Evolutionary conservation across 78 protist species (phyloP).

Genomic region (Corallochytrium limacisporum): DNA sequence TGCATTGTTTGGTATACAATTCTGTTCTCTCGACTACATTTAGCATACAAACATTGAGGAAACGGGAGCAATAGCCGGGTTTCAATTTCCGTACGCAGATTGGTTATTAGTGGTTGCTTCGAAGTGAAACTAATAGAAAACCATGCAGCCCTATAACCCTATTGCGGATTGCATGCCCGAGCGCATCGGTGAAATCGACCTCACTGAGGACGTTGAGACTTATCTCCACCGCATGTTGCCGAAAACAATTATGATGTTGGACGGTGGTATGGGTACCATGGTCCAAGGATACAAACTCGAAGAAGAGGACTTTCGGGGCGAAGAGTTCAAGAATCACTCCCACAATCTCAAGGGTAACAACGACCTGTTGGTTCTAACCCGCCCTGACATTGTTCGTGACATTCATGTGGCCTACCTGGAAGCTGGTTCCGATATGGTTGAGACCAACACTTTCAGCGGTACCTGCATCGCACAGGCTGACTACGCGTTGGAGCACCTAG

Average conservation of each 20-base stretch:
- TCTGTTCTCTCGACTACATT: too few relatives aligned
- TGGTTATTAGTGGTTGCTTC: too few relatives aligned
- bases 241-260: slow-evolving; percentile 43
- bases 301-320: slow-evolving; percentile 70
- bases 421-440: slow-evolving; percentile 96
- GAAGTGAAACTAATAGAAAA: too few relatives aligned
- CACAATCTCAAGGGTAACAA: slow-evolving; percentile 90
- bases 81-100: too few relatives aligned
- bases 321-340: slow-evolving; percentile 62
- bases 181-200: too few relatives aligned
- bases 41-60: too few relatives aligned
- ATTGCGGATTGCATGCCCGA: too few relatives aligned
- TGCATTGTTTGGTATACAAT: too few relatives aligned
- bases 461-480: slow-evolving; percentile 85
- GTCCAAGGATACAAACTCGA: slow-evolving; percentile 67
- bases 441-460: slow-evolving; percentile 92
- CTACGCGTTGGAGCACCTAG: slow-evolving; percentile 65
- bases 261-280: slow-evolving; percentile 98
- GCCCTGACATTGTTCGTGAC: slow-evolving; percentile 69
- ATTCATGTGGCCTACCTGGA: slow-evolving; percentile 73
- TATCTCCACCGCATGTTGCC: neutral
- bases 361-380: slow-evolving; percentile 82
- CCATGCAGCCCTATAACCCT: too few relatives aligned
- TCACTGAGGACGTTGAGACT: neutral
- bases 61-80: too few relatives aligned